Evolutionary conservation across 257 asterid species (phyloP), one percentile per base, ranked within the genome.

Genomic region (Capsicum chinense): DNA sequence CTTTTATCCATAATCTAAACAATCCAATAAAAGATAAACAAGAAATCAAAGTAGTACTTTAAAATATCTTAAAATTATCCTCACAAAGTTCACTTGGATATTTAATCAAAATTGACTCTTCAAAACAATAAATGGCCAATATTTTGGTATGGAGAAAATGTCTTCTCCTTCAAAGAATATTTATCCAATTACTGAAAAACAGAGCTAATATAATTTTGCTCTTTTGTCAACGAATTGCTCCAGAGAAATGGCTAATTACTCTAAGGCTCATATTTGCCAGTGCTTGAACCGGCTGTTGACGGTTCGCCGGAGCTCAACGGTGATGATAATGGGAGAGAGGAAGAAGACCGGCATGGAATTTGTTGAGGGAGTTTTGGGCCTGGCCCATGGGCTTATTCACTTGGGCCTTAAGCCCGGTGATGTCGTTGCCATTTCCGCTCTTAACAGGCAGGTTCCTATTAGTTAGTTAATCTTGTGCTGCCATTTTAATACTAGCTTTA

Each of bases 201-300:
- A 26, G 33, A 26, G 33, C 2, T 26, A 26, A 26, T 26, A 26
- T 26, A 26, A 26, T 26, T 26, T 26, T 26, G 33, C 2, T 26
- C 33, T 26, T 26, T 26, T 26, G 33, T 26, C 1, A 26, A 26
- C 33, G 33, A 26, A 26, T 26, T 26, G 33, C 33, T 83, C 83
- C 26, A 7, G 8, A 19, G 50, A 21, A 83, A 92, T 93, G 97
- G 86, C 86, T n/a, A 89, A 79, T 83, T 88, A 90, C 90, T 90
- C 94, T 3, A 89, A 90, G 37, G 92, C 97, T 54, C 99, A 95
- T 89, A 83, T 95, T 87, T 92, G 98, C 91, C 99, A 95, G 85
- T 95, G 98, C 92, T 84, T 96, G 87, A 92, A 86, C 88, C 91
- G 94, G 83, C 84, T 94, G 62, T 86, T 92, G 86, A 86, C 92